Evolutionary conservation across 176 grass and related monocot species (phyloP), one percentile per base, ranked within the genome.

Genomic region (Oryza glaberrima): DNA sequence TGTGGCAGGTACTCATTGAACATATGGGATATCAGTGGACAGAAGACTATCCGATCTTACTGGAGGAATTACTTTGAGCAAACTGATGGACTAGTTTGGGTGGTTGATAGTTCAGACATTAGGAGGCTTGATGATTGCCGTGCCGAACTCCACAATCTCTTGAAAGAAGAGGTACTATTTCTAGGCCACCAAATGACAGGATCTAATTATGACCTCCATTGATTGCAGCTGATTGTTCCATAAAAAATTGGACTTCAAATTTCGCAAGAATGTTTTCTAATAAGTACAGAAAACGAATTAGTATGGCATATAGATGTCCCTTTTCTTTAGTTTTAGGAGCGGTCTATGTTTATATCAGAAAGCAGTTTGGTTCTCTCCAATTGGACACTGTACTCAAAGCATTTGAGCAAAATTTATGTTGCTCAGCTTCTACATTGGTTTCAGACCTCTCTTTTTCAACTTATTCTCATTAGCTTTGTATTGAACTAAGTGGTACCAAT

Each of bases 51-150:
- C 69, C 67, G 93, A 8, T 93, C 95, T 22, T 95, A 95, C 68
- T 98, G 96, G 96, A 88, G 93, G 60, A 98, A 98, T 89, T 95
- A 98, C 75, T 98, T 98, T 77, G 96, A 98, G 83, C 93, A 98
- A 82, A 94, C 91, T 20, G 93, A 95, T 83, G 93, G 91, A 5
- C 58, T 98, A 56, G 89, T 95, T 64, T 98, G 93, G 95, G 93
- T 98, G 14, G 91, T 94, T 63, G 96, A 98, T 85, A 95, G 91
- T 80, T 95, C 91, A 46, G 96, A 98, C 73, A 79, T 94, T 17
- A 64, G 96, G 60, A 87, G 93, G 73, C 88, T 95, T 70, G 89
- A 98, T 63, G 91, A 98, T 84, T 95, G 96, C 67, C 28, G 82
- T 75, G 85, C 85, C 49, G 93, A 98, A 88, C 93, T 98, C 77